Conservation (phyloP, 345 rosid species). For the Lumnitzera littorea region DNA sequence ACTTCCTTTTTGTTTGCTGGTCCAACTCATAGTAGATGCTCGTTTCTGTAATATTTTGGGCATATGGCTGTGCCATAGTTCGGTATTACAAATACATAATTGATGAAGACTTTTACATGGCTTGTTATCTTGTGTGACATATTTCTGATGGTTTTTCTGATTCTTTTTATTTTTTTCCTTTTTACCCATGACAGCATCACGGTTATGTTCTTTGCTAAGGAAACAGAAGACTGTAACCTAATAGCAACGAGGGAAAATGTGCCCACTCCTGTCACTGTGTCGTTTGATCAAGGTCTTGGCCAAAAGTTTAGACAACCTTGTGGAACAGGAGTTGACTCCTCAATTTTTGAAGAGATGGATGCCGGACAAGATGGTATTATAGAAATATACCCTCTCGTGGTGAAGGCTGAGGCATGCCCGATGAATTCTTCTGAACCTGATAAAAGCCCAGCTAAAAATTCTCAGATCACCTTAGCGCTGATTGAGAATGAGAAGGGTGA, state of each 20-base stretch:
- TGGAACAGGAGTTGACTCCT: conserved; percentile 43
- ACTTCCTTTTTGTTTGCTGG: too few species aligned
- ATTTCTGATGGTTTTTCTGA: neutral
- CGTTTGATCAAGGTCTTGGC: conserved; percentile 41
- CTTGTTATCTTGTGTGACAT: neutral
- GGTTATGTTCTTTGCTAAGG: conserved; percentile 37
- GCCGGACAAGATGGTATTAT: conserved; percentile 15
- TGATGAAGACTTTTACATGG: neutral
- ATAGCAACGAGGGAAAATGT: conserved; percentile 27
- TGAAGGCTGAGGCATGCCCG: conserved; percentile 36
- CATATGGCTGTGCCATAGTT: too few species aligned
- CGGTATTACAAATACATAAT: too few species aligned
- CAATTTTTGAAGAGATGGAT: conserved; percentile 27
- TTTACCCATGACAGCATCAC: conserved; percentile 30
- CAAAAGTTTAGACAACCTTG: conserved; percentile 48
- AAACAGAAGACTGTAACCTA: conserved; percentile 30
- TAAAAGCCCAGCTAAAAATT: conserved; percentile 23
- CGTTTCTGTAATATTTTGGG: too few species aligned
- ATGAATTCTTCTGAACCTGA: conserved; percentile 13
- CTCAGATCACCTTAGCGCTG: conserved; percentile 38
- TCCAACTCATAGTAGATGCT: too few species aligned
- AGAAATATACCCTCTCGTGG: conserved; percentile 37
- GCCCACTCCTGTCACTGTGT: conserved; percentile 20
- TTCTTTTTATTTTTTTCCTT: neutral
- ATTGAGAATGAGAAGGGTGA: conserved; percentile 37